Evolutionary conservation across 352 stramenopile species (phyloP).

Genomic region (Pythium plurisporium): DNA sequence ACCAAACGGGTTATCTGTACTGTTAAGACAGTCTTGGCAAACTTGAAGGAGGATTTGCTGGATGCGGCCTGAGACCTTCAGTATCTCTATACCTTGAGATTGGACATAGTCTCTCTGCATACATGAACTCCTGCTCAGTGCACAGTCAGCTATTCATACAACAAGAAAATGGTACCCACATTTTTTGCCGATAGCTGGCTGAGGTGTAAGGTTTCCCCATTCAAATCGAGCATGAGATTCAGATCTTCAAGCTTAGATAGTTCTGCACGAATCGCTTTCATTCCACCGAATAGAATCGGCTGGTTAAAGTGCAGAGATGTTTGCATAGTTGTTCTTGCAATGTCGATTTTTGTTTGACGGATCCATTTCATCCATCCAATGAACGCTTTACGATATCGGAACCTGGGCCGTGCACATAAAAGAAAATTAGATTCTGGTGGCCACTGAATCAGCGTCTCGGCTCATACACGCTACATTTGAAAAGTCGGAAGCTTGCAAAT

Average conservation of each 20-base stretch:
- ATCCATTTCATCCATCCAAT: constrained; percentile 54
- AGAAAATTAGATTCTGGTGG: background rate
- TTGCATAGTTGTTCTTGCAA: constrained; percentile 37
- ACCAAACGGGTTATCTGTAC: constrained; percentile 29
- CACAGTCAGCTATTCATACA: background rate
- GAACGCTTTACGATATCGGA: constrained; percentile 68
- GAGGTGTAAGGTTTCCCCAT: constrained; percentile 29
- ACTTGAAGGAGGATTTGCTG: constrained; percentile 35
- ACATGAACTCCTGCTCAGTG: background rate
- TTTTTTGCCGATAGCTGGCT: constrained; percentile 31
- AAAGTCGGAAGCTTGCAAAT: constrained; percentile 42
- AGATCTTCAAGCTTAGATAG: constrained; percentile 26
- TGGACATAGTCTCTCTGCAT: constrained; percentile 13
- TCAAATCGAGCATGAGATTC: constrained; percentile 46
- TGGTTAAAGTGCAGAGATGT: constrained; percentile 50
- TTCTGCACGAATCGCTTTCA: constrained; percentile 31
- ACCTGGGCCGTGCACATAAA: constrained; percentile 20
- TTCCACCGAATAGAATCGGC: constrained; percentile 27
- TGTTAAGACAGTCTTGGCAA: constrained; percentile 36
- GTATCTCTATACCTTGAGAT: constrained; percentile 19
- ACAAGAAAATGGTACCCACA: constrained; percentile 18
- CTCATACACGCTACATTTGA: constrained; percentile 37
- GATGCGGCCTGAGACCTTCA: constrained; percentile 28
- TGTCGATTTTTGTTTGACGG: constrained; percentile 33
- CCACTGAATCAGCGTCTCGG: too few relatives aligned